Evolutionary conservation across 2,329 filamentous ascomycete genomes (phyloP), one percentile per base, ranked within the genome.

Genomic region (Trichoderma endophyticum): DNA sequence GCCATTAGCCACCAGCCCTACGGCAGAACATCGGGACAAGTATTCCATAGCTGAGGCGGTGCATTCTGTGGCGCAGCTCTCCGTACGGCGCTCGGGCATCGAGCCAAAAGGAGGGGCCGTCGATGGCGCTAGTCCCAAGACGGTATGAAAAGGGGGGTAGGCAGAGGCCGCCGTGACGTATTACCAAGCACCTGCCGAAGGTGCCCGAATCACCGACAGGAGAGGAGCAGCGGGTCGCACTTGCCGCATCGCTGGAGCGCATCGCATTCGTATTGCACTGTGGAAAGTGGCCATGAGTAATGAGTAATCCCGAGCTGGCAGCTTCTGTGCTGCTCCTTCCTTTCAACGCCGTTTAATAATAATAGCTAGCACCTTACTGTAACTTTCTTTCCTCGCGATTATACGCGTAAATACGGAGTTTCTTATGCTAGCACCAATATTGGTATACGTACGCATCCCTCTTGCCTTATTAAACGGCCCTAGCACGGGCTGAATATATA

Each of bases 111-210:
- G 51, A 21, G 54, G 54, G 54, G 51, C 54, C 28, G 6, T n/a
- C 26, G 36, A 69, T 43, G n/a, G 28, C n/a, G 21, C 36, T 36
- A 34, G 3, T 14, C 66, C 66, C 1, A 15, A 61, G 51, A 2
- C 11, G 30, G 66, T 6, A 54, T 32, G 11, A 12, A 70, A 70
- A 61, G 54, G 39, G 56, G 66, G 66, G 39, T 34, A 34, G 28
- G 43, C 36, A 70, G 66, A 61, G 66, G 66, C 39, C 57, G 66
- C 66, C 57, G 56, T 70, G 66, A 70, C 66, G 66, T 70, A 70
- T 70, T 70, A 70, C 66, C 66, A 70, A 70, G 66, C 66, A 70
- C 36, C 66, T 59, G 57, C 66, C 66, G 66, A 70, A 70, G 56
- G 57, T 62, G 66, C 66, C 66, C 66, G 66, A 70, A 70, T 59